Evolutionary conservation across 2,329 filamentous ascomycete genomes (phyloP).

Genomic region (Teratosphaeria destructans): DNA sequence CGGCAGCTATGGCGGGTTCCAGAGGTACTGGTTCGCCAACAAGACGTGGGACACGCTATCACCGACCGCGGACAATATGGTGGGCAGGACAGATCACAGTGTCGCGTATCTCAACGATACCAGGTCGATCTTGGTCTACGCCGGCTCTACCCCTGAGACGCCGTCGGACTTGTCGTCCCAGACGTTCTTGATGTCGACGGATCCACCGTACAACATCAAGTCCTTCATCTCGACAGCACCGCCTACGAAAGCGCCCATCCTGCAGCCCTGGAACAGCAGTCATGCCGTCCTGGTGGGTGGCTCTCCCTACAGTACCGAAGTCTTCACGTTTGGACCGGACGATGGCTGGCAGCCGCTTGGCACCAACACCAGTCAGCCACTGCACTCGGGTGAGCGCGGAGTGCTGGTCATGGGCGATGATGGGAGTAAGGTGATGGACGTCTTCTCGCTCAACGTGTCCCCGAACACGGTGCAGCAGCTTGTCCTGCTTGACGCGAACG

Average conservation of each 20-base stretch:
- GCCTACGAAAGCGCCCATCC: constrained; percentile 56
- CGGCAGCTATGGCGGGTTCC: constrained; percentile 61
- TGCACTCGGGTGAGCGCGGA: constrained; percentile 30
- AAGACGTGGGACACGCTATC: constrained; percentile 49
- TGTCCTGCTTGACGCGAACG: constrained; percentile 53
- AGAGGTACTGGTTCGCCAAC: constrained; percentile 51
- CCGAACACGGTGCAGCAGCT: constrained; percentile 67
- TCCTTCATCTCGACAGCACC: constrained; percentile 51
- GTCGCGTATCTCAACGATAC: constrained; percentile 62
- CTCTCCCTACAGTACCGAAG: constrained; percentile 49
- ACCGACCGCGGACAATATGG: constrained; percentile 43
- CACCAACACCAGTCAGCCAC: constrained; percentile 46
- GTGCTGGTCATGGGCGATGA: constrained; percentile 62
- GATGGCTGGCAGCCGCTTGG: constrained; percentile 59
- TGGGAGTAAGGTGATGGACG: constrained; percentile 65
- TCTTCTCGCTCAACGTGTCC: constrained; percentile 62
- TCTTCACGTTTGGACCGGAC: constrained; percentile 61
- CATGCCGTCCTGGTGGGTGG: constrained; percentile 69
- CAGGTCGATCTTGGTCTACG: constrained; percentile 69
- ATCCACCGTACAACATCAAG: constrained; percentile 52
- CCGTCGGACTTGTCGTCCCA: constrained; percentile 50
- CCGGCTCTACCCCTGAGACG: constrained; percentile 56
- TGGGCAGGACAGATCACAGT: constrained; percentile 64
- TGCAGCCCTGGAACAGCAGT: constrained; percentile 63
- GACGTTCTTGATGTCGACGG: constrained; percentile 63